Base-by-base conservation (phyloP, 2,329 filamentous ascomycete species). In the Epichloe gansuensis region DNA sequence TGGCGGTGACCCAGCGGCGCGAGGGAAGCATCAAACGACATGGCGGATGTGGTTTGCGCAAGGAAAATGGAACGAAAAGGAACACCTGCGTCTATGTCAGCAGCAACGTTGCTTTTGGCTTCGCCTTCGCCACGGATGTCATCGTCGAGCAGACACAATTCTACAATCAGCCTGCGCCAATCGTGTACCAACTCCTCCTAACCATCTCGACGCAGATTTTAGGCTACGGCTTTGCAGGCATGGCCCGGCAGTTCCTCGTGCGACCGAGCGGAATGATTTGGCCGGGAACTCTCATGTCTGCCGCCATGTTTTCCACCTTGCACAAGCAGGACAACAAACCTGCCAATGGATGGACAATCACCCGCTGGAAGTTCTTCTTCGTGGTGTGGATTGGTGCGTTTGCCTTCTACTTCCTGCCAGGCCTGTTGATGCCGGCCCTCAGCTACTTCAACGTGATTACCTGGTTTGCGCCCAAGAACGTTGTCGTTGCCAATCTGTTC, bases 141-240 rank as follows among this genome's bases (percentile, higher is more conserved):
- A 93, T 95, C 59, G 87, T 94, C 50, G 88, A 94, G 66, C 89
- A 94, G 70, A 88, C 87, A 27, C 82, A 87, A 55, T 95, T 94
- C 66, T 95, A 95, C 68, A 82, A 88, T 51, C 89, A 94, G 65
- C 78, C 89, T 45, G 82, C 85, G 8, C 78, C 80, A 36, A 81
- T 94, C 44, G 64, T 78, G 9, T 94, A 95, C 63, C 87, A 94
- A 66, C 71, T 95, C 7, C 75, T 94, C 17, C 79, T 95, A 42
- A 93, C 86, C 0, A 75, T 95, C 15, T 93, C 88, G 3, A 93
- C 88, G 0, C 89, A 95, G 64, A 87, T 93, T 31, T 71, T 94
- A 36, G 89, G 89, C 13, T 94, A 94, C 65, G 83, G 88, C 3
- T 89, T 95, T 64, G 89, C 89, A 48, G 89, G 89, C 2, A 73